These are phyloP conservation scores for Neckera pumila DNA, from an alignment of 225 moss, liverwort and hornwort species.

Conservation along the genomic window DNA sequence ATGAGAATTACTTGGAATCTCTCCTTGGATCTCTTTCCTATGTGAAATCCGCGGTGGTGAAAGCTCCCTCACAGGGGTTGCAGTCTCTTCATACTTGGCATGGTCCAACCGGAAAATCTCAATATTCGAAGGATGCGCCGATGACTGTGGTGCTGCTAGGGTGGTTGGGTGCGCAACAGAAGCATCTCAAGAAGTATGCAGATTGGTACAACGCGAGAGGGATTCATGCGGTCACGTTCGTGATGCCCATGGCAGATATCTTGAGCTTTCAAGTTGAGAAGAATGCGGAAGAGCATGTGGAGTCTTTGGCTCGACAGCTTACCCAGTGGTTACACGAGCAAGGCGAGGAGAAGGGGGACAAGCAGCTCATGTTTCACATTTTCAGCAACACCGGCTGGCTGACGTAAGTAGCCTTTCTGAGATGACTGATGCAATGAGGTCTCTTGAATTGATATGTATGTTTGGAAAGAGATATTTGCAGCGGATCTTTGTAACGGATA, in stretches of 20 bases:
- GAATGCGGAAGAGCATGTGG: conserved; percentile 76
- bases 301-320: conserved; percentile 58
- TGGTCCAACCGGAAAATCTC: not conserved
- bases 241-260: conserved; percentile 76
- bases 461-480: not conserved
- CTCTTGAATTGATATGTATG: not conserved
- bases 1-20: conserved; percentile 1
- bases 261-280: conserved; percentile 37
- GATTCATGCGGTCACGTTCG: conserved; percentile 84
- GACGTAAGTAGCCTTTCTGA: conserved; percentile 19
- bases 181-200: conserved; percentile 88
- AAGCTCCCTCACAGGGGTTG: not conserved
- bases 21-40: conserved; percentile 15
- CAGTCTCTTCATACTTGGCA: conserved; percentile 64
- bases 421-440: not conserved
- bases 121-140: conserved; percentile 23
- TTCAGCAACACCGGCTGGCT: conserved; percentile 99
- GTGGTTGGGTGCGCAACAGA: conserved; percentile 97
- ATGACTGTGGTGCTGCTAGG: conserved; percentile 84
- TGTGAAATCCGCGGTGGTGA: not conserved
- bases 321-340: conserved; percentile 43
- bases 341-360: conserved; percentile 39
- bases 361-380: conserved; percentile 85
- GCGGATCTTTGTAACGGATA: not conserved
- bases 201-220: conserved; percentile 93